Evolutionary conservation across 306 rosid genomes (phyloP).

Genomic region (Luffa aegyptiaca): DNA sequence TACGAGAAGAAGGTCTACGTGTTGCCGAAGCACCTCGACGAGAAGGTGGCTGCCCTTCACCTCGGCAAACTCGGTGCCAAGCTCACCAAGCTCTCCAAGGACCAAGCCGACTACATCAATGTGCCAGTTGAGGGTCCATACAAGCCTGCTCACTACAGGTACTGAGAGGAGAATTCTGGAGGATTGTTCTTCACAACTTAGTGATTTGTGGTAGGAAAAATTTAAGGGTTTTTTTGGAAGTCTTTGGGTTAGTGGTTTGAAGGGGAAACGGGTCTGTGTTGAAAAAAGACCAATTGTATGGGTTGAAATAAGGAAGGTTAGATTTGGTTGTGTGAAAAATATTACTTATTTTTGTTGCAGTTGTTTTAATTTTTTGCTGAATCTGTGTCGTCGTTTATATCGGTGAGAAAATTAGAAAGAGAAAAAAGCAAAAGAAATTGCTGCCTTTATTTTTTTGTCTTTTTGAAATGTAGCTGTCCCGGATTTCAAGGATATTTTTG

Average conservation of each 20-base stretch:
- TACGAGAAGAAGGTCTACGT: conserved; percentile 95
- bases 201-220: background rate
- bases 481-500: background rate
- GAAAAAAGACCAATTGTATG: background rate
- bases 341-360: background rate
- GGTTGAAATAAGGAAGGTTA: conserved; percentile 1
- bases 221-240: background rate
- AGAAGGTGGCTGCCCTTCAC: conserved; percentile 95
- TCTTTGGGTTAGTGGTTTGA: background rate
- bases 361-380: background rate
- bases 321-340: background rate
- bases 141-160: conserved; percentile 89
- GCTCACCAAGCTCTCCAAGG: conserved; percentile 77
- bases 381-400: background rate
- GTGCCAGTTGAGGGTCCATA: conserved; percentile 92
- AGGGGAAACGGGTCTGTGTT: background rate
- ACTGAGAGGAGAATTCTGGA: conserved; percentile 24
- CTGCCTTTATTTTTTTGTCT: background rate
- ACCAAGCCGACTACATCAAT: conserved; percentile 85
- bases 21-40: conserved; percentile 91
- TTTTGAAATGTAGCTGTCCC: background rate
- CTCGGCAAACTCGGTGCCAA: conserved; percentile 87
- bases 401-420: background rate
- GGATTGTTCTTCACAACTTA: background rate
- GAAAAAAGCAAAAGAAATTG: background rate